These are phyloP conservation scores for Kodamaea derodonti DNA, from an alignment of 1,139 yeast genomes.

Conservation along the genomic window DNA sequence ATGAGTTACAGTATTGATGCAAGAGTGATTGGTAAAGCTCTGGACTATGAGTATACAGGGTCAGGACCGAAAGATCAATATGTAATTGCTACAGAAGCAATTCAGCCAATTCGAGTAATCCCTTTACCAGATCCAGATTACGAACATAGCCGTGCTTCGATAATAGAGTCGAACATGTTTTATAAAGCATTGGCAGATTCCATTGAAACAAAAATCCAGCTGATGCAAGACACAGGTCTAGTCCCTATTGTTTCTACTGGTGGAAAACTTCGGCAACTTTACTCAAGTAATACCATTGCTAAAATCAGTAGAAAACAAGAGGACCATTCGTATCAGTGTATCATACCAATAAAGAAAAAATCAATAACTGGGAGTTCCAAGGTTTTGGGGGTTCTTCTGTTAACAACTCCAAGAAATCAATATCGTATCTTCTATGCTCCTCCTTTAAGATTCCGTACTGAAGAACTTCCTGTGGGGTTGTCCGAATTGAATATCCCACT, in stretches of 20 bases:
- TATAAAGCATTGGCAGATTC: constrained; percentile 37
- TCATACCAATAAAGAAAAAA: constrained; percentile 33
- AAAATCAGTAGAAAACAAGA: constrained; percentile 18
- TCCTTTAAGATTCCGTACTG: constrained; percentile 25
- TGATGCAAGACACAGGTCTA: constrained; percentile 18
- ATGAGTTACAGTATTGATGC: constrained; percentile 37
- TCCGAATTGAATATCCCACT: constrained; percentile 32
- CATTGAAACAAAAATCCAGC: constrained; percentile 27
- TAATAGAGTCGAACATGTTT: constrained; percentile 24
- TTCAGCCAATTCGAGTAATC: constrained; percentile 33
- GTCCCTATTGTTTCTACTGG: constrained; percentile 5
- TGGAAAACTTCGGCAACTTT: constrained; percentile 32
- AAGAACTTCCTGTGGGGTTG: constrained; percentile 8
- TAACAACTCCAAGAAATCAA: constrained; percentile 33
- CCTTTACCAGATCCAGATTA: constrained; percentile 27
- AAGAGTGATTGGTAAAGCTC: constrained; percentile 40
- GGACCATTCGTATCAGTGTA: constrained; percentile 27
- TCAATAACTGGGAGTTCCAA: constrained; percentile 33
- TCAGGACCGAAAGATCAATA: constrained; percentile 25
- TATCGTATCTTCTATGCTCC: constrained; percentile 32
- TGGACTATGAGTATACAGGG: constrained; percentile 24
- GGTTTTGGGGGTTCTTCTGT: constrained; percentile 31
- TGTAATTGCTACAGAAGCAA: constrained; percentile 35
- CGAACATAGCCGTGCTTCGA: constrained; percentile 16
- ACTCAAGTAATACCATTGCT: constrained; percentile 16